Percentiles rank a stretch among this genome's conserved stretches.
These are phyloP conservation scores for Rhododendron simsii DNA, from an alignment of 148 eudicot species.

Conservation along the genomic window DNA sequence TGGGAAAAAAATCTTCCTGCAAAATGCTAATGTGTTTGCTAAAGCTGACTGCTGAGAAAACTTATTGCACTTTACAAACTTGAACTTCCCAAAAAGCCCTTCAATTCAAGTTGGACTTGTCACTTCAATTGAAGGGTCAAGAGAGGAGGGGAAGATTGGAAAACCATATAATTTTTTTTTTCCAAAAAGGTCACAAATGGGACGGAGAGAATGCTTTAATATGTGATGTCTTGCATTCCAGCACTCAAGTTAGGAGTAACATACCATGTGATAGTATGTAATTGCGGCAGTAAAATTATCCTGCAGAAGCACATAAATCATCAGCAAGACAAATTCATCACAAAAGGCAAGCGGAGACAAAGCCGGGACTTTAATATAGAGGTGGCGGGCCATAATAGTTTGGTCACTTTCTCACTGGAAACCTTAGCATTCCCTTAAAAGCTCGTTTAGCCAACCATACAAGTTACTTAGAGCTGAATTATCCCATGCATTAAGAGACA, in stretches of 20 bases:
- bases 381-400: not conserved
- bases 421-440: not conserved
- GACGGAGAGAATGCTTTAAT: not conserved
- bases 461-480: not conserved
- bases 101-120: not conserved
- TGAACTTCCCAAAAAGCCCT: not conserved
- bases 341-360: not conserved
- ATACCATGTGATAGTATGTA: constrained; percentile 77
- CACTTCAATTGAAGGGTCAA: not conserved
- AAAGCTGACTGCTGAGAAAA: not conserved
- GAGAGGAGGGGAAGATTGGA: not conserved
- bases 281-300: constrained; percentile 67
- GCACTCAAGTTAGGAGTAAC: not conserved
- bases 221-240: not conserved
- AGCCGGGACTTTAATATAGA: not conserved
- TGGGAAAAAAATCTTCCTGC: not conserved
- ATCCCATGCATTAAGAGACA: not conserved
- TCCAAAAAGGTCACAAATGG: not conserved
- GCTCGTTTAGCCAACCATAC: not conserved
- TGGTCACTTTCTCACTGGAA: not conserved
- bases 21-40: not conserved
- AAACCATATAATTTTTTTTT: not conserved
- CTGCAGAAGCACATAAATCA: constrained; percentile 36
- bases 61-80: not conserved
- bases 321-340: not conserved